Evolutionary conservation across 257 asterid genomes (phyloP), one percentile per base, ranked within the genome.

Genomic region (Paulownia fortunei): DNA sequence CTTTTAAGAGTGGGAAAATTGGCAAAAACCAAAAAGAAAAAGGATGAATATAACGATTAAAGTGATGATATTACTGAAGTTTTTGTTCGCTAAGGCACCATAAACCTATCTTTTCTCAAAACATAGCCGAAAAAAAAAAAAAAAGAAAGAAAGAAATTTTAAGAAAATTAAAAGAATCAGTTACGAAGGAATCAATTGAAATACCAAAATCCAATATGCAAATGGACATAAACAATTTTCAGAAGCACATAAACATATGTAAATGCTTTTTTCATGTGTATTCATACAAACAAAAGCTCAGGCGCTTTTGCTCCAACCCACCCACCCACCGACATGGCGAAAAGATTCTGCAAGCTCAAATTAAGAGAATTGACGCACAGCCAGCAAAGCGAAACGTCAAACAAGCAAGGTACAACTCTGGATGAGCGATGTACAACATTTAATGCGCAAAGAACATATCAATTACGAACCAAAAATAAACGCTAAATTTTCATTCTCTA

Each of bases 361-460:
- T 18, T 6, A n/a, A 56, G 56, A 19, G 2, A 51, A 13, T 24
- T 15, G 39, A 64, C 27, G 37, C 69, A 52, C 42, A 18, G 54
- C 44, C 54, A 81, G 19, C 79, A 59, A 54, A 80, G 6, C 16
- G 8, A 52, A 73, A 34, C 47, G 5, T 1, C 42, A 34, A 60
- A n/a, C 59, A 77, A 73, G 9, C 62, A 64, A 44, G 19, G 71
- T 21, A 59, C 76, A 63, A 61, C 34, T 13, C 37, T 21, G 5
- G 56, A 11, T 65, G 24, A 11, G n/a, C 46, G 39, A 46, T 12
- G 82, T 6, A 30, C 75, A 83, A 39, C 64, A 30, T 30, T 73
- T 11, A 76, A 59, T 24, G 63, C 80, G 32, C 6, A 76, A 62
- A 2, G 36, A 7, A 67, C 69, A 82, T 44, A 42, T 72, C 80